These are phyloP conservation scores for Geoglossum glabrum DNA, from an alignment of 495 filamentous ascomycete genomes.

Conservation along the genomic window DNA sequence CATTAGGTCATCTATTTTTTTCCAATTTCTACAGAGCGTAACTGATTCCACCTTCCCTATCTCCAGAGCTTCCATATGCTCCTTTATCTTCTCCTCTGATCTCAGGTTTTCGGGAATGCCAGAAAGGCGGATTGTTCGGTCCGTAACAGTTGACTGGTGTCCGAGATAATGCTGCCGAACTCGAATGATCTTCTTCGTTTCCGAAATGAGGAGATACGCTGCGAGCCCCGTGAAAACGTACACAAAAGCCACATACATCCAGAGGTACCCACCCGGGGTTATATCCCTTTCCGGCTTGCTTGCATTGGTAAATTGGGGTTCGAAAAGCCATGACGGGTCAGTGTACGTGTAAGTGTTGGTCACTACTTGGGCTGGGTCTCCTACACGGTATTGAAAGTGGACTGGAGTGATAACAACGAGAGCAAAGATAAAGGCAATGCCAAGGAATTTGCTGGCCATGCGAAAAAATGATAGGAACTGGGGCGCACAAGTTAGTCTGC, in stretches of 20 bases:
- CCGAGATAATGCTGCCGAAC: constrained; percentile 82
- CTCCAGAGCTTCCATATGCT: constrained; percentile 67
- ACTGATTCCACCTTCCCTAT: constrained; percentile 91
- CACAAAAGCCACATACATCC: constrained; percentile 80
- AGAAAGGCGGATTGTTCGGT: constrained; percentile 79
- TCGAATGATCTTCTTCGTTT: constrained; percentile 67
- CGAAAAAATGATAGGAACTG: constrained; percentile 89
- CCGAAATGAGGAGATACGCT: constrained; percentile 60
- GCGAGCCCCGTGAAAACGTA: constrained; percentile 74
- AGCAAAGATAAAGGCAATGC: constrained; percentile 59
- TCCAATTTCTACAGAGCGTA: constrained; percentile 75
- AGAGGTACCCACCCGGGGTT: constrained; percentile 40
- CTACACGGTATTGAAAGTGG: constrained; percentile 50
- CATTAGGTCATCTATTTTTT: constrained; percentile 56
- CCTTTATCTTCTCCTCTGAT: constrained; percentile 65
- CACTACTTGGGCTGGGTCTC: constrained; percentile 22
- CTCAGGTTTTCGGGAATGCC: constrained; percentile 66
- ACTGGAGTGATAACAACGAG: constrained; percentile 65
- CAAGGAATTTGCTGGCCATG: constrained; percentile 71
- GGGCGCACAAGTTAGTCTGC: neutral
- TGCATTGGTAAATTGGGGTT: neutral
- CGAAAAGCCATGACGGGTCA: neutral
- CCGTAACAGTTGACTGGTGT: constrained; percentile 79
- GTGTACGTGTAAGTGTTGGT: constrained; percentile 7
- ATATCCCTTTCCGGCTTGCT: constrained; percentile 16